A percentile compares a stretch with the other conserved stretches of the same genome.
These are phyloP conservation scores for Wickerhamiella infanticola DNA, from an alignment of 1,139 yeast genomes.

Conservation along the genomic window DNA sequence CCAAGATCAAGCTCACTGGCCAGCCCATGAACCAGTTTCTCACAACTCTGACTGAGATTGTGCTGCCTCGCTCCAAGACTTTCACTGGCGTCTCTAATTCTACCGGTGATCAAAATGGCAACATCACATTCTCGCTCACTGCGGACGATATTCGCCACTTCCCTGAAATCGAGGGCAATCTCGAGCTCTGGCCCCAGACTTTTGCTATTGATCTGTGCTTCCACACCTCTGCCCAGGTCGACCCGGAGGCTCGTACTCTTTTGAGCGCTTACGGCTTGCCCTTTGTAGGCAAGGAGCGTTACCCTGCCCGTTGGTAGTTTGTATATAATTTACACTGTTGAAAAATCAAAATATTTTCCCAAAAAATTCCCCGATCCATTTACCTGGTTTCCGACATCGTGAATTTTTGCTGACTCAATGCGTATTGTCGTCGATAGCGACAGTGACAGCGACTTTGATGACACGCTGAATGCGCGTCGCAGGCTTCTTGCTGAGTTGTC, in stretches of 20 bases:
- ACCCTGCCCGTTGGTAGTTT: not conserved
- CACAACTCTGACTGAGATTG: constrained; percentile 76
- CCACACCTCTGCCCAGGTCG: constrained; percentile 82
- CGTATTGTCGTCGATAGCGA: not conserved
- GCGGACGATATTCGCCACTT: constrained; percentile 66
- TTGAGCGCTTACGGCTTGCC: constrained; percentile 76
- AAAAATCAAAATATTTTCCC: too few species aligned
- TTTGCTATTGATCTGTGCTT: constrained; percentile 78
- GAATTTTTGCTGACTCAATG: not conserved
- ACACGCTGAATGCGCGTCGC: not conserved
- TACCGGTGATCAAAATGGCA: constrained; percentile 77
- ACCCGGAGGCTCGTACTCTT: constrained; percentile 78
- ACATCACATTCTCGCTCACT: constrained; percentile 69
- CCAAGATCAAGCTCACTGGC: constrained; percentile 64
- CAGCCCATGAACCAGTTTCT: constrained; percentile 76
- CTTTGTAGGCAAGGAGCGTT: constrained; percentile 41
- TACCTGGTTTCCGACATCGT: too few species aligned
- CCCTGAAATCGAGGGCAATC: constrained; percentile 88
- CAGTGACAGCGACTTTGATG: not conserved
- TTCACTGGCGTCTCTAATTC: constrained; percentile 62
- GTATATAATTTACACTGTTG: too few species aligned
- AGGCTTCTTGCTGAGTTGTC: not conserved
- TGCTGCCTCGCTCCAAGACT: constrained; percentile 83
- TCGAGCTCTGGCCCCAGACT: constrained; percentile 76
- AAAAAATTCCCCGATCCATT: too few species aligned